phyloP scores from a whole-genome alignment of 495 filamentous ascomycete genomes.

The Chlorociboria aeruginascens region DNA sequence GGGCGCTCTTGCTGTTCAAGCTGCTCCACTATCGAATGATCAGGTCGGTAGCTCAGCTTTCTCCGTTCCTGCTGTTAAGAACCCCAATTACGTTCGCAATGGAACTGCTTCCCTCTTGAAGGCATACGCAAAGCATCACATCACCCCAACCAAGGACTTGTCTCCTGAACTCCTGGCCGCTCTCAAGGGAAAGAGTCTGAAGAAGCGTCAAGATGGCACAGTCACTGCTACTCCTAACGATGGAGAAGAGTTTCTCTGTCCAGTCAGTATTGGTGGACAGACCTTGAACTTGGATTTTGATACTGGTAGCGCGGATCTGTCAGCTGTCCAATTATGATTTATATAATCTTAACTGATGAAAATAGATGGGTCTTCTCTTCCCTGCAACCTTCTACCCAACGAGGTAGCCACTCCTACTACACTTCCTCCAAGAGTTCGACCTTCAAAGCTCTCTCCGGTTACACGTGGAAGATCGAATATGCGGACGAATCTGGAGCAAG shows the following conservation, averaged over 20 bases:
- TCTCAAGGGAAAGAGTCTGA: neutral
- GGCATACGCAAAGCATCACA: constrained; percentile 17
- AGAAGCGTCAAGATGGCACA: constrained; percentile 30
- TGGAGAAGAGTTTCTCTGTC: constrained; percentile 59
- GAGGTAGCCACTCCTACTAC: constrained; percentile 43
- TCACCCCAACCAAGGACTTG: constrained; percentile 11
- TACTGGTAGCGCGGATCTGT: constrained; percentile 73
- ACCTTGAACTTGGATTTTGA: constrained; percentile 68
- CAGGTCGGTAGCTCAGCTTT: constrained; percentile 1
- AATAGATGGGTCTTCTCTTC: constrained; percentile 62
- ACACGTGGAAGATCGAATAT: constrained; percentile 59
- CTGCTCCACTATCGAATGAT: constrained; percentile 4
- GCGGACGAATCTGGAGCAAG: constrained; percentile 58
- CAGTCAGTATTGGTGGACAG: constrained; percentile 63
- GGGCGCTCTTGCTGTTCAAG: constrained; percentile 5
- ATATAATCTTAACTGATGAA: neutral
- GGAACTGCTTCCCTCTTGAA: constrained; percentile 19
- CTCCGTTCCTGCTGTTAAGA: constrained; percentile 15
- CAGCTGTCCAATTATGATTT: constrained; percentile 36
- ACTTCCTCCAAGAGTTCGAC: constrained; percentile 43
- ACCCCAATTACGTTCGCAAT: constrained; percentile 15
- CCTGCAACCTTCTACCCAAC: constrained; percentile 28
- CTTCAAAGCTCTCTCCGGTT: constrained; percentile 37
- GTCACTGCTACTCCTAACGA: constrained; percentile 46
- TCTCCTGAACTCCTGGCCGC: constrained; percentile 1